Base-by-base conservation (phyloP, 805 yeast species). In the Candida railenensis region DNA sequence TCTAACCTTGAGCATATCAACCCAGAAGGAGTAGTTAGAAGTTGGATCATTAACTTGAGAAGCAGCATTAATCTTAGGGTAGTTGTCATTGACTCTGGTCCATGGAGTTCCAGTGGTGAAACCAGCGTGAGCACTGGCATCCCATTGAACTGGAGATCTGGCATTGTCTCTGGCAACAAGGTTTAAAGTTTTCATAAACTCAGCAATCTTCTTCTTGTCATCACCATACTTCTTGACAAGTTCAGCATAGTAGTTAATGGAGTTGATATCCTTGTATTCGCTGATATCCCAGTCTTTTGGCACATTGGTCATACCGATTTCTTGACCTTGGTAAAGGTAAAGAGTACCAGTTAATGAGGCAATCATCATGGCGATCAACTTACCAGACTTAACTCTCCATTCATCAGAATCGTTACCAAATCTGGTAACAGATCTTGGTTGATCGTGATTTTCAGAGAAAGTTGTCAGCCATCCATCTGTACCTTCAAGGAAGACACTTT, bases 281-380 rank as follows among this genome's bases (percentile, higher is more conserved):
- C 64, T 66, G 45, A 78, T 62, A 18, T 68, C 65, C 81, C 82
- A 78, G 36, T 57, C 55, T 44, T 62, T 55, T 19, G 78, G 69
- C 25, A 78, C 60, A 56, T 80, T 80, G 44, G 71, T 70, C 77
- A 74, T 76, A 30, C 81, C 85, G 49, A 81, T 64, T 54, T 81
- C 85, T 58, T 81, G 85, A 43, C 85, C 85, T 61, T 81, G 84
- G 61, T 79, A 81, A 34, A 81, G 62, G 61, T 69, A 81, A 45
- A 78, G 59, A 12, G 85, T 78, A 42, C 85, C 84, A 22, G 80
- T 73, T 52, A 78, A 67, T 12, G 81, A 55, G 11, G 68, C 46
- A 50, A 74, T 71, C 56, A 80, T 58, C 40, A 74, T 50, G 15
- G 81, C 69, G 50, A 80, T 56, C 56, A 78, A 59, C 61, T 80